These are phyloP conservation scores for Teunomyces stri DNA, from an alignment of 805 yeast species.

Conservation along the genomic window DNA sequence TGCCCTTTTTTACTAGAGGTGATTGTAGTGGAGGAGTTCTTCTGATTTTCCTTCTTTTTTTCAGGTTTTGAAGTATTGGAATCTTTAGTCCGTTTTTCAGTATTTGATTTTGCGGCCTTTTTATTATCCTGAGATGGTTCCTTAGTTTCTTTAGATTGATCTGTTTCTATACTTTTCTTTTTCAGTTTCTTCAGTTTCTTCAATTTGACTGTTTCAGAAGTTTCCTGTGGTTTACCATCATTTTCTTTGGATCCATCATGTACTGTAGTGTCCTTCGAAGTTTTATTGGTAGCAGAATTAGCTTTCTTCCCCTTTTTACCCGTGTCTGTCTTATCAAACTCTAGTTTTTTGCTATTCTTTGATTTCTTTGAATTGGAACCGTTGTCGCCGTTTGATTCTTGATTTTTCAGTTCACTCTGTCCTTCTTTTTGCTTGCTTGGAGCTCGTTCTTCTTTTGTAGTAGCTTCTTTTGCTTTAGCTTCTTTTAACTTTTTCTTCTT, in stretches of 20 bases:
- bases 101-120: not conserved
- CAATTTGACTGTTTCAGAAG: not conserved
- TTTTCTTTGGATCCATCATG: not conserved
- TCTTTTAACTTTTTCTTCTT: conserved; percentile 4
- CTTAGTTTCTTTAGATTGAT: not conserved
- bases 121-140: no score
- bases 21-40: not conserved
- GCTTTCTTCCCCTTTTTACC: conserved; percentile 9
- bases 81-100: not conserved
- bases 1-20: not conserved
- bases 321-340: conserved; percentile 7
- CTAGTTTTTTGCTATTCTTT: not conserved
- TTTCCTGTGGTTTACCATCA: not conserved
- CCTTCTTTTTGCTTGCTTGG: conserved; percentile 3
- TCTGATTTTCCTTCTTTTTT: not conserved
- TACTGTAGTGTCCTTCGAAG: not conserved
- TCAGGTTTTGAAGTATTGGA: conserved; percentile 4
- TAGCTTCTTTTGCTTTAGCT: conserved; percentile 2
- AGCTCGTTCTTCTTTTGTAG: conserved; percentile 2
- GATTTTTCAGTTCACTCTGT: conserved; percentile 8
- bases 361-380: not conserved
- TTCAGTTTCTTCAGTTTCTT: not conserved
- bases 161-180: not conserved
- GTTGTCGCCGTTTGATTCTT: not conserved
- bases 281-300: conserved; percentile 1